These are phyloP conservation scores for Aphanomyces stellatus DNA, from an alignment of 352 stramenopile genomes.

Conservation along the genomic window DNA sequence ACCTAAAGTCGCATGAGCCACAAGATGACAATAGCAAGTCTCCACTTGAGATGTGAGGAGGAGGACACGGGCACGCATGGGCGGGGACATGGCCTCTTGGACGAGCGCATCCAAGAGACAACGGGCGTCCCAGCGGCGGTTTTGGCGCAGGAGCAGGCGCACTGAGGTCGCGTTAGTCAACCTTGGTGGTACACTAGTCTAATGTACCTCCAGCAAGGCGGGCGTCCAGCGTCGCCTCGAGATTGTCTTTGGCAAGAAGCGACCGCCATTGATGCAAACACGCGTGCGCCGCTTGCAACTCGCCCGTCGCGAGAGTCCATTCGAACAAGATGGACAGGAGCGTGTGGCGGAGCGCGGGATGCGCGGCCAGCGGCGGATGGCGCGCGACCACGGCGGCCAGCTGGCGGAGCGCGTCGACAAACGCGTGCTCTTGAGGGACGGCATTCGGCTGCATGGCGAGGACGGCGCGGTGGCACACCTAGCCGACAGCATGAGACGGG, in stretches of 20 bases:
- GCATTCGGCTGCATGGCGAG: not conserved
- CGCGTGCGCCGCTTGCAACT: not conserved
- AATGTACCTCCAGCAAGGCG: not conserved
- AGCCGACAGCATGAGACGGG: no score
- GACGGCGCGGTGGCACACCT: not conserved
- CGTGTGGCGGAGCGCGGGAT: not conserved
- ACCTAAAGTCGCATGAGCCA: not conserved
- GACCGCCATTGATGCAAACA: not conserved
- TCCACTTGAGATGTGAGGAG: not conserved
- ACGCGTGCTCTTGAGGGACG: not conserved
- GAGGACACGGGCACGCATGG: not conserved
- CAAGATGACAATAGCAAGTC: not conserved
- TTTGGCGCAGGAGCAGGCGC: not conserved
- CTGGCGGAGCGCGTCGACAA: not conserved
- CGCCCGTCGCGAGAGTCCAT: not conserved
- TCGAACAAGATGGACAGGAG: slow-evolving; percentile 8
- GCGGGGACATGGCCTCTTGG: not conserved
- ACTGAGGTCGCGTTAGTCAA: no score
- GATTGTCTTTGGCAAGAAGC: not conserved
- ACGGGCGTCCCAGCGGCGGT: not conserved
- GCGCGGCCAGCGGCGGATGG: not conserved
- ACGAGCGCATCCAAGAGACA: not conserved
- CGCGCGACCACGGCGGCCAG: not conserved
- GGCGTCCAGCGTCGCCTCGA: no score
- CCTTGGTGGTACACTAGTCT: no score